Conservation (phyloP, 2,329 filamentous ascomycete genomes). For the Penicillium corylophilum region DNA sequence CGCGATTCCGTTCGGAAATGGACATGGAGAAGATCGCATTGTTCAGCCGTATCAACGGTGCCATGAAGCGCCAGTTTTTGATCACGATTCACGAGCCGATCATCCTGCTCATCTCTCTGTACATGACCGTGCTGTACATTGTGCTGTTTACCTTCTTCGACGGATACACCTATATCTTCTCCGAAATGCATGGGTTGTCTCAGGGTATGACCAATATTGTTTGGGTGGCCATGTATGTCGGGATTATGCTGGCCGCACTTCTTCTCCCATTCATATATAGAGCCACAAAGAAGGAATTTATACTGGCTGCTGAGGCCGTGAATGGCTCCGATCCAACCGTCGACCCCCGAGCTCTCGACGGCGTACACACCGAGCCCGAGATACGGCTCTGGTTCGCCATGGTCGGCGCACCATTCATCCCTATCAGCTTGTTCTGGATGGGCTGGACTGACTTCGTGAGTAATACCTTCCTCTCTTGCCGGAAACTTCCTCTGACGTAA, state of each 20-base stretch:
- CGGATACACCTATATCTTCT: conserved; percentile 55
- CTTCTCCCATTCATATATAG: conserved; percentile 49
- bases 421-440: conserved; percentile 59
- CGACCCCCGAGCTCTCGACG: conserved; percentile 14
- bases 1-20: conserved; percentile 48
- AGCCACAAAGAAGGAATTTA: conserved; percentile 47
- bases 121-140: conserved; percentile 39
- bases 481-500: conserved; percentile 3
- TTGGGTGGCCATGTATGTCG: conserved; percentile 52
- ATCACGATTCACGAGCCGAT: conserved; percentile 50
- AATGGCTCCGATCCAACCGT: conserved; percentile 7
- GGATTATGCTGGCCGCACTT: conserved; percentile 37
- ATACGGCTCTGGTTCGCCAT: conserved; percentile 58
- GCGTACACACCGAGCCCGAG: conserved; percentile 45
- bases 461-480: not conserved
- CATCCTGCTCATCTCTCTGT: conserved; percentile 32
- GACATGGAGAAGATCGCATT: conserved; percentile 48
- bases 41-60: conserved; percentile 41
- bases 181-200: conserved; percentile 49
- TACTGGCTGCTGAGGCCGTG: conserved; percentile 31
- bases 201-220: conserved; percentile 51
- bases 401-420: conserved; percentile 51
- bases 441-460: conserved; percentile 50
- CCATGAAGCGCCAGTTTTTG: conserved; percentile 51
- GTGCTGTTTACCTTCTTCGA: conserved; percentile 42